A percentile compares a stretch with the other conserved stretches of the same genome.
phyloP scores from a whole-genome alignment of 495 filamentous ascomycete genomes.

The Penicillium steckii region DNA sequence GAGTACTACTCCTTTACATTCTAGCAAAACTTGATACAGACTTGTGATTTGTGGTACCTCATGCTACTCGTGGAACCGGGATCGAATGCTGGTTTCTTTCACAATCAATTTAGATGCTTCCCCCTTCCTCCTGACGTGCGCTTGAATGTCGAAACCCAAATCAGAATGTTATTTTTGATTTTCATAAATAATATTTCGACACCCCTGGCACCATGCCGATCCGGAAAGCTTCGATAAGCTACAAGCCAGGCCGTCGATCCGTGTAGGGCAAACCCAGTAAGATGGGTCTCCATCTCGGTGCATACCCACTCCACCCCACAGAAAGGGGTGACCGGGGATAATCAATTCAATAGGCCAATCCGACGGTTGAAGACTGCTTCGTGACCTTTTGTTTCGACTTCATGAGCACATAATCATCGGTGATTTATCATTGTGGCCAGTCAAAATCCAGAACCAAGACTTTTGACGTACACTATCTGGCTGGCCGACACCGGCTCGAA shows the following conservation, averaged over 20 bases:
- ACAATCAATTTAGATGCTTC: constrained; percentile 19
- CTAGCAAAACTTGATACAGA: neutral
- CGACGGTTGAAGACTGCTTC: constrained; percentile 1
- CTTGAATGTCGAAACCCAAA: constrained; percentile 1
- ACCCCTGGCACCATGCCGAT: constrained; percentile 7
- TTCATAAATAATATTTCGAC: neutral
- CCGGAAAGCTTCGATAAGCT: constrained; percentile 16
- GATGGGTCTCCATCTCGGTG: constrained; percentile 9
- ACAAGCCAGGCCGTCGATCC: constrained; percentile 16
- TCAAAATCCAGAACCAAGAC: constrained; percentile 4
- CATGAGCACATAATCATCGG: constrained; percentile 8
- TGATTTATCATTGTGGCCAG: constrained; percentile 33
- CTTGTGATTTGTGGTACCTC: constrained; percentile 25
- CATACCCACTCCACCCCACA: constrained; percentile 11
- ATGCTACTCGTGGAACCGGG: constrained; percentile 23
- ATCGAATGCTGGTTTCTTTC: constrained; percentile 14
- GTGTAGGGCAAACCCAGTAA: constrained; percentile 10
- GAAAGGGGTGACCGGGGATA: neutral
- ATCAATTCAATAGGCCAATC: neutral
- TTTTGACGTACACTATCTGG: constrained; percentile 4
- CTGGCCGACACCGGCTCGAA: constrained; percentile 1
- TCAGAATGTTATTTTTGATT: neutral
- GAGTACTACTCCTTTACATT: neutral
- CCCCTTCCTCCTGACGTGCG: constrained; percentile 4
- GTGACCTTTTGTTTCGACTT: constrained; percentile 1